Conservation (phyloP, 2,329 filamentous ascomycete genomes). For the Aureobasidium uvarum region DNA sequence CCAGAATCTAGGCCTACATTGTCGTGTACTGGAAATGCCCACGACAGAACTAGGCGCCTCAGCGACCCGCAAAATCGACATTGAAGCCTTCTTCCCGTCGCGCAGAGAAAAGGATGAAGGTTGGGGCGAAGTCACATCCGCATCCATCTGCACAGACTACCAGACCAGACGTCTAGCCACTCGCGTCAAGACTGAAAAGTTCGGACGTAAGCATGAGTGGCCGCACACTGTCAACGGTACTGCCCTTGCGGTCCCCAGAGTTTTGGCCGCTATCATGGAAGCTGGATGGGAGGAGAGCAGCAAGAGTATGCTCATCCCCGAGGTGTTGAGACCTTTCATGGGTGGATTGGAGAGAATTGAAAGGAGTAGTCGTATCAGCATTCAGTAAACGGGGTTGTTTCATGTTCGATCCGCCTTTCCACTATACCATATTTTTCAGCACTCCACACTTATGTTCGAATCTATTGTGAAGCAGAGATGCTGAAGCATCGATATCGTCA, state of each 20-base stretch:
- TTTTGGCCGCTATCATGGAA: conserved; percentile 85
- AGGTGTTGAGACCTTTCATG: conserved; percentile 82
- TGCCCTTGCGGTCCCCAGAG: conserved; percentile 83
- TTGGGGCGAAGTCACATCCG: conserved; percentile 91
- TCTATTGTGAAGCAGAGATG: no score
- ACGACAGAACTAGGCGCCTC: conserved; percentile 83
- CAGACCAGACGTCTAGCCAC: conserved; percentile 82
- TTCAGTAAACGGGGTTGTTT: neutral
- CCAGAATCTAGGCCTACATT: conserved; percentile 71
- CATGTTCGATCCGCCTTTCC: no score
- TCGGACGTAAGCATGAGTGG: conserved; percentile 60
- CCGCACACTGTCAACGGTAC: conserved; percentile 94
- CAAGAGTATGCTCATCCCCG: conserved; percentile 69
- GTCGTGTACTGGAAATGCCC: conserved; percentile 91
- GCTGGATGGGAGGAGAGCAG: conserved; percentile 78
- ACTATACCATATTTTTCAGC: neutral
- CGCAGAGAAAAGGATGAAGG: conserved; percentile 64
- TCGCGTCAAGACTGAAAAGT: conserved; percentile 56
- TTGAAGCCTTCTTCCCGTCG: conserved; percentile 91
- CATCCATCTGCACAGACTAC: conserved; percentile 92
- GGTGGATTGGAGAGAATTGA: conserved; percentile 67
- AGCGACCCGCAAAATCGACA: conserved; percentile 82
- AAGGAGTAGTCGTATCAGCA: conserved; percentile 33
- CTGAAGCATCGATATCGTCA: no score
- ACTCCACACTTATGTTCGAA: neutral